Percentiles rank a stretch among this genome's conserved stretches.
Conservation (phyloP, 768 basidiomycete species). For the Kwoniella dendrophila region DNA sequence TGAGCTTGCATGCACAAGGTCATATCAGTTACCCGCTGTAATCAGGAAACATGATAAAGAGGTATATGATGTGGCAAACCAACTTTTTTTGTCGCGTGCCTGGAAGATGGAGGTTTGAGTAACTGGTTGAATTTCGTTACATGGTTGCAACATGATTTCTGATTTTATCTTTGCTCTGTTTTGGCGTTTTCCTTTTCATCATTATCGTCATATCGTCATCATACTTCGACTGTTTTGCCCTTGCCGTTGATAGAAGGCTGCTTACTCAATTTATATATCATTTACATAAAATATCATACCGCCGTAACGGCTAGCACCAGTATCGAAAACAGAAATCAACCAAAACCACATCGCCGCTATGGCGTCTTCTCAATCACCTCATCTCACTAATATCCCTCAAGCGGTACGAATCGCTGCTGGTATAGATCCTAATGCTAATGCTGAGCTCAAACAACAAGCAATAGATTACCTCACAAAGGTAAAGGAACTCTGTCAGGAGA, state of each 20-base stretch:
- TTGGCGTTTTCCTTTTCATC: background rate
- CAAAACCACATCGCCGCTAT: conserved; percentile 22
- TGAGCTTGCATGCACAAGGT: background rate
- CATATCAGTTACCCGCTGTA: too few species aligned
- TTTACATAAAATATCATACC: background rate
- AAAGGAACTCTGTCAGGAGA: conserved; percentile 68
- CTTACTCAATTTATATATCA: too few species aligned
- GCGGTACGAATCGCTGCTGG: conserved; percentile 88
- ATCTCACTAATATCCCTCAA: conserved; percentile 55
- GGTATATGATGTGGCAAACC: conserved; percentile 8
- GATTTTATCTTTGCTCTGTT: background rate
- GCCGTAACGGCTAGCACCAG: background rate
- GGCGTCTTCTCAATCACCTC: conserved; percentile 39
- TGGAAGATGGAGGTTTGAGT: background rate
- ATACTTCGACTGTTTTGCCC: background rate
- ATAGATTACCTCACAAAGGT: conserved; percentile 77
- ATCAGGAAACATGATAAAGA: too few species aligned
- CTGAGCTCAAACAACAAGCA: conserved; percentile 76
- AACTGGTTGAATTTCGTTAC: background rate
- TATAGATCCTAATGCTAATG: conserved; percentile 58
- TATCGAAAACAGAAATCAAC: background rate
- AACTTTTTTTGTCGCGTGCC: background rate
- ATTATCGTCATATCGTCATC: background rate
- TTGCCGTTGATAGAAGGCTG: too few species aligned
- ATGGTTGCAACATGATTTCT: background rate